Base-by-base conservation (phyloP, 1,284 basidiomycete genomes). In the Cystobasidium pallidum region DNA sequence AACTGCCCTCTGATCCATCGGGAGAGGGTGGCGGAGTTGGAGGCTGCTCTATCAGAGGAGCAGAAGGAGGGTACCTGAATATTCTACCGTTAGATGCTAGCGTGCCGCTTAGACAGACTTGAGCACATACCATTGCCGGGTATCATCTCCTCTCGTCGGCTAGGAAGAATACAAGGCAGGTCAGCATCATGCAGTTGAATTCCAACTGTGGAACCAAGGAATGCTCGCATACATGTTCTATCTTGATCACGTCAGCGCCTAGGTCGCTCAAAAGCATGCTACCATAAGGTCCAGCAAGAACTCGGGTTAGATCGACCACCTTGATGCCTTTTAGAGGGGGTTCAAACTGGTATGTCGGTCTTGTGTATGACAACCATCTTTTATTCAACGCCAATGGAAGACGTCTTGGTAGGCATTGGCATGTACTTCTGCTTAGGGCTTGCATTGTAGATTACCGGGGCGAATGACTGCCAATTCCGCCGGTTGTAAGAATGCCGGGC, bases 181-280 rank as follows among this genome's bases (percentile, higher is more conserved):
- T 30, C 36, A 72, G n/a, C 47, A 4, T 13, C 11, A 15, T 30
- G 30, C 6, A 21, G n/a, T 4, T 26, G 17, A 19, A 45, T 43
- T 2, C 17, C 47, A 49, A 34, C 6, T 11, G 13, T 21, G 19
- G 7, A 39, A 34, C 4, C 4, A n/a, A 6, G 13, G 24, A 51
- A 24, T 51, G 3, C 17, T 10, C 0, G 26, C 64, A 21, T 39
- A 66, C 64, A 41, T 75, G 74, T 77, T 81, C 80, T 11, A 84
- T 80, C 76, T 86, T 98, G 81, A 96, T 88, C 43, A 97, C 92
- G 80, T 96, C 92, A 68, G 94, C 93, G 59, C 83, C 91, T 26
- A 92, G 83, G 82, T 94, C 91, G 36, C 88, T 92, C 21, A 94
- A 84, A 73, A 94, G 85, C 92, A 95, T 93, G 1, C 94, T 92